A percentile compares a stretch with the other conserved stretches of the same genome.
These are phyloP conservation scores for Sporisorium exsertum DNA, from an alignment of 1,284 basidiomycete genomes.

Conservation along the genomic window DNA sequence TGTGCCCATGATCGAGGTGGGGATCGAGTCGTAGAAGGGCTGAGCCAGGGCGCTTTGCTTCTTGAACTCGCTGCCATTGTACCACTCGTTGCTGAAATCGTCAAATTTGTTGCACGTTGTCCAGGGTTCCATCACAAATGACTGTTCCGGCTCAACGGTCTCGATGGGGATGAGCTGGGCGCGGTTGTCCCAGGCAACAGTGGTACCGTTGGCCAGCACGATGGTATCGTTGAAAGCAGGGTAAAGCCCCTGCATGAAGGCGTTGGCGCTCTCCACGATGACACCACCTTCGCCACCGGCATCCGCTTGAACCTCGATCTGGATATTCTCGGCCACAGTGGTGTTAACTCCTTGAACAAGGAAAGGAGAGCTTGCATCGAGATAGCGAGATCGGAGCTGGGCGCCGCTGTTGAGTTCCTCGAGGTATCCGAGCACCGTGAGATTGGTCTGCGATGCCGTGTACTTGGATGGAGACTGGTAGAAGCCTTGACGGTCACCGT, in stretches of 20 bases:
- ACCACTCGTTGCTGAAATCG: slow-evolving; percentile 55
- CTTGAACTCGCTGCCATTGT: slow-evolving; percentile 74
- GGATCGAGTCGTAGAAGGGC: slow-evolving; percentile 77
- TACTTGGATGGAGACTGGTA: slow-evolving; percentile 71
- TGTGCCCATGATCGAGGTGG: slow-evolving; percentile 77
- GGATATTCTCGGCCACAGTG: slow-evolving; percentile 37
- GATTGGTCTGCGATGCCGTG: slow-evolving; percentile 77
- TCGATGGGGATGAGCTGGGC: slow-evolving; percentile 79
- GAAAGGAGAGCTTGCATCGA: slow-evolving; percentile 73
- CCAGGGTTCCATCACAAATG: slow-evolving; percentile 85
- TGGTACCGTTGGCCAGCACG: slow-evolving; percentile 77
- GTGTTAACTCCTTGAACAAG: slow-evolving; percentile 75
- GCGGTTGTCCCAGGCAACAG: slow-evolving; percentile 79
- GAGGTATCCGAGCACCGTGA: slow-evolving; percentile 82
- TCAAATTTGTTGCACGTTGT: slow-evolving; percentile 72
- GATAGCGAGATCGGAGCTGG: slow-evolving; percentile 78
- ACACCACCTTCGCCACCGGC: slow-evolving; percentile 84
- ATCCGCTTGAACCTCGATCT: slow-evolving; percentile 55
- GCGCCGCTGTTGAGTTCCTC: slow-evolving; percentile 80
- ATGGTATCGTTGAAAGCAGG: slow-evolving; percentile 59
- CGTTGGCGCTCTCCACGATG: slow-evolving; percentile 78
- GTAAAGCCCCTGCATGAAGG: slow-evolving; percentile 69
- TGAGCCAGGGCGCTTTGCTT: slow-evolving; percentile 73
- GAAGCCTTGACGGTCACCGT: slow-evolving; percentile 78
- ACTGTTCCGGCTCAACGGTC: slow-evolving; percentile 83